Percentiles rank a stretch among this genome's conserved stretches.
These are phyloP conservation scores for Aspergillus sclerotioniger DNA, from an alignment of 495 filamentous ascomycete species.

Conservation along the genomic window DNA sequence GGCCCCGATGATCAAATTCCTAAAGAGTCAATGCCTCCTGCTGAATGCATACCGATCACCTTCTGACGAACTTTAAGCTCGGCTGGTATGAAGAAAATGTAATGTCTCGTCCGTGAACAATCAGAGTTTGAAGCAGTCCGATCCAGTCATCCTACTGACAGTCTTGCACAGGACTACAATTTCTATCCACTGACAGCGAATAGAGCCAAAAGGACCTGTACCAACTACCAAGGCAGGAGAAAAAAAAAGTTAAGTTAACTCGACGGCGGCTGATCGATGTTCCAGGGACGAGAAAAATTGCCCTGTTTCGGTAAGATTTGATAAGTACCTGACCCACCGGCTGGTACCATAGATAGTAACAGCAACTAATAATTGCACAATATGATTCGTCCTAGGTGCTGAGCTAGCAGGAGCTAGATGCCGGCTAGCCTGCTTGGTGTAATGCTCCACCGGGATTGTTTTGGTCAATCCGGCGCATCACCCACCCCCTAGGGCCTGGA, in stretches of 20 bases:
- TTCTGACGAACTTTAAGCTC: background rate
- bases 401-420: slow-evolving; percentile 12
- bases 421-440: background rate
- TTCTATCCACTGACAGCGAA: background rate
- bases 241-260: background rate
- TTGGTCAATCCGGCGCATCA: slow-evolving; percentile 14
- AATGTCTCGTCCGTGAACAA: background rate
- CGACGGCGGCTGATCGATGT: background rate
- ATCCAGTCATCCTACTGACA: background rate
- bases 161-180: background rate
- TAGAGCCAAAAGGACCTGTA: background rate
- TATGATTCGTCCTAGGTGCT: slow-evolving; percentile 12
- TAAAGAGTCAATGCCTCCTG: background rate
- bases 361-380: slow-evolving; percentile 10
- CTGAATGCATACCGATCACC: background rate
- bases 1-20: background rate
- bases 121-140: background rate
- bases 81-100: background rate
- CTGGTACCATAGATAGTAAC: slow-evolving; percentile 19
- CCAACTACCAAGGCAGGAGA: background rate
- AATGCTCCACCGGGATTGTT: slow-evolving; percentile 7
- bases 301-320: slow-evolving; percentile 11
- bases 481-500: slow-evolving; percentile 10
- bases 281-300: background rate
- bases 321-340: slow-evolving; percentile 11